Conservation (phyloP, 257 asterid species). For the Fraxinus quadrangulata region DNA sequence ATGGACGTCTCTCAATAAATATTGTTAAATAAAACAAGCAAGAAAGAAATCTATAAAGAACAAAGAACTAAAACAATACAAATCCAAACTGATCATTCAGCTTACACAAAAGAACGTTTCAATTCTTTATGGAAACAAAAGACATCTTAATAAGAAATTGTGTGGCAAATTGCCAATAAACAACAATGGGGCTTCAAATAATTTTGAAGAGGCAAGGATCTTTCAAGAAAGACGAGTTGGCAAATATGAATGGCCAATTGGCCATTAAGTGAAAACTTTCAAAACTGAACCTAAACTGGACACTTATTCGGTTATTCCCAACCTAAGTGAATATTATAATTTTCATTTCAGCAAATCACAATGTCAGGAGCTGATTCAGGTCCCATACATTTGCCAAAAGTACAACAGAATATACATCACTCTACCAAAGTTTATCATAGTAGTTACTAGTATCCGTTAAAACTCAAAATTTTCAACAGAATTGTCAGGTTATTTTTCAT, state of each 20-base stretch:
- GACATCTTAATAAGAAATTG: background rate
- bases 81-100: too few relatives aligned
- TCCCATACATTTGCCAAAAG: background rate
- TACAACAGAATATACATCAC: background rate
- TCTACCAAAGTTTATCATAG: background rate
- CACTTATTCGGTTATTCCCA: too few relatives aligned
- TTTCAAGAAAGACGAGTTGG: background rate
- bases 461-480: background rate
- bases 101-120: too few relatives aligned
- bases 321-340: too few relatives aligned
- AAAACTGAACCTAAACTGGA: too few relatives aligned
- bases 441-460: background rate
- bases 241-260: constrained; percentile 2
- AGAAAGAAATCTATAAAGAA: background rate
- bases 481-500: background rate
- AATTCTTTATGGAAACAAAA: background rate
- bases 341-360: too few relatives aligned
- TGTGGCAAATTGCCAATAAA: background rate
- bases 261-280: constrained; percentile 4
- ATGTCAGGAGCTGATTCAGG: too few relatives aligned
- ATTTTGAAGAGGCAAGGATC: background rate
- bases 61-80: background rate
- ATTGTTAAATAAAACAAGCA: background rate
- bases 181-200: background rate
- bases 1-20: background rate